These are phyloP conservation scores for Tetragonia tetragonoides DNA, from an alignment of 148 eudicot species.

Conservation along the genomic window DNA sequence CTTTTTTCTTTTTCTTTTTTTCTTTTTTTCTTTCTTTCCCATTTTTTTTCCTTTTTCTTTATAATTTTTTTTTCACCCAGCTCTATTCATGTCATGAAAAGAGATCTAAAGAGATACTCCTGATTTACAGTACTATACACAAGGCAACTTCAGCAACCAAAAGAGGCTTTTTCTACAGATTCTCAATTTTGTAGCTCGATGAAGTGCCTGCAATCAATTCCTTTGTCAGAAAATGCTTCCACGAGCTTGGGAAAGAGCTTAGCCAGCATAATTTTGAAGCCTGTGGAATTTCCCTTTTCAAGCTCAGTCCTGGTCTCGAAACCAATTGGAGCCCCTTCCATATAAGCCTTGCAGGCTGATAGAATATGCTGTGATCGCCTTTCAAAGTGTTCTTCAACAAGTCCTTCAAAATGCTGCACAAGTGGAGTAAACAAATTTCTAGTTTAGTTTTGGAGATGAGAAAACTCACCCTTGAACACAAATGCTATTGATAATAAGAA, in stretches of 20 bases:
- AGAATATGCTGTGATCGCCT: slow-evolving; percentile 49
- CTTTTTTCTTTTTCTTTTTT: background rate
- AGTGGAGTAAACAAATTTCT: background rate
- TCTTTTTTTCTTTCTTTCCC: background rate
- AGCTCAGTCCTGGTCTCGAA: slow-evolving; percentile 26
- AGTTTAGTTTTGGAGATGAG: background rate
- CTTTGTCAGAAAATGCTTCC: slow-evolving; percentile 68
- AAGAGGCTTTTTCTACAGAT: background rate
- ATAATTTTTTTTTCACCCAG: background rate
- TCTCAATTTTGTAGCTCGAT: slow-evolving; percentile 25
- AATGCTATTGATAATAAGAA: background rate
- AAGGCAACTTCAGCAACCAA: background rate
- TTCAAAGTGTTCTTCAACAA: slow-evolving; percentile 71
- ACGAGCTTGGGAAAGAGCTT: slow-evolving; percentile 82
- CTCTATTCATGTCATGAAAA: background rate
- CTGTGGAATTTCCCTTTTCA: slow-evolving; percentile 58
- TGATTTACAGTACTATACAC: background rate
- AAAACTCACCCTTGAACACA: background rate
- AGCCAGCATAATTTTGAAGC: slow-evolving; percentile 94
- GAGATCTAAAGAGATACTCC: background rate
- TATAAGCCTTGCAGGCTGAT: slow-evolving; percentile 72
- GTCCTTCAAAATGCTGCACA: slow-evolving; percentile 75
- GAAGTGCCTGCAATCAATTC: slow-evolving; percentile 52
- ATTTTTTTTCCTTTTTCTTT: background rate
- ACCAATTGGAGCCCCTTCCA: slow-evolving; percentile 75